Evolutionary conservation across 73 alveolate genomes (phyloP), one percentile per base, ranked within the genome.

Genomic region (Paraurostyla sp.): DNA sequence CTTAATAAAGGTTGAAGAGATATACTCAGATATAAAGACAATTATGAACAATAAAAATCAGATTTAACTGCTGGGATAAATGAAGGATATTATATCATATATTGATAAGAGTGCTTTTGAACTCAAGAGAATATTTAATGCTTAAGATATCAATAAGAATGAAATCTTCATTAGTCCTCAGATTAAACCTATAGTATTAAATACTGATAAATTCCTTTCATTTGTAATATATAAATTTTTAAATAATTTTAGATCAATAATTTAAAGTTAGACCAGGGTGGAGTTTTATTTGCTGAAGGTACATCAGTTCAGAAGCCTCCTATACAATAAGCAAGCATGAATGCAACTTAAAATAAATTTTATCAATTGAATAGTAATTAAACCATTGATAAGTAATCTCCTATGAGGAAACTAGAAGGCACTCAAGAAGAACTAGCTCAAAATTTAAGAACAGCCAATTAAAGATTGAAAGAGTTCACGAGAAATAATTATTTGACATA

Each of bases 121-220:
- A 85, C 80, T 82, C 60, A 89, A 89, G 45, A 91, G 92, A 75
- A 76, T 91, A 22, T 89, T 85, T 84, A 91, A 91, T 76, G 85
- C 91, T 15, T 87, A 91, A 73, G 86, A 73, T 23, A 73, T 48
- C 51, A 48, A 38, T 35, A 63, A 60, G 62, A 78, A 59, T 20
- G 95, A 89, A 30, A 57, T 89, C 51, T 16, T 36, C 4, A 80
- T 78, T 50, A 89, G 84, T 89, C 83, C 91, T 33, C 30, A 71
- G 9, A n/a, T 89, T 25, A 89, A 82, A 38, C 92, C 92, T n/a
- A 32, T 62, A 32, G 63, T 88, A 25, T 62, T 89, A 32, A 89
- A 89, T 82, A 76, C 32, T 82, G 83, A 58, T 36, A 65, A 82
- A 6, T 23, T 73, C 11, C n/a, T 48, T 6, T 45, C 42, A 25